phyloP scores from a whole-genome alignment of 805 yeast species.

The Yarrowia bubula region DNA sequence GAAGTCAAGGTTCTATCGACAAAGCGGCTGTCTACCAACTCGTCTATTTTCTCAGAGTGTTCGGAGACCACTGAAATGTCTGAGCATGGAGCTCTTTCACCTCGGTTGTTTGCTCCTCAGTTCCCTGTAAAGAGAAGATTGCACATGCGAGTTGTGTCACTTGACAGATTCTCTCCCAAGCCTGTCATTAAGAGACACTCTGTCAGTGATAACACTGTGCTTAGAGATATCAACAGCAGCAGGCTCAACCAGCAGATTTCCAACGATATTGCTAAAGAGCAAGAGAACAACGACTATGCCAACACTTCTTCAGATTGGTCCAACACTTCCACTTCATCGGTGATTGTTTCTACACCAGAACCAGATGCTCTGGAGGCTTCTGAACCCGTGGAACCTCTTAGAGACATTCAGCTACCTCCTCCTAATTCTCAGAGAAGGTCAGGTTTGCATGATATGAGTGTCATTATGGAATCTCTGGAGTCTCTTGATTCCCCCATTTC shows the following conservation, averaged over 20 bases:
- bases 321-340: slow-evolving; percentile 11
- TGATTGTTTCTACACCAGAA: not conserved
- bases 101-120: not conserved
- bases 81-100: slow-evolving; percentile 1
- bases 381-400: not conserved
- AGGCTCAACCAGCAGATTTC: slow-evolving; percentile 3
- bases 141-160: slow-evolving; percentile 12
- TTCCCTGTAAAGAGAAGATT: slow-evolving; percentile 14
- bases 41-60: slow-evolving; percentile 17
- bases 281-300: not conserved
- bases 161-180: slow-evolving; percentile 20
- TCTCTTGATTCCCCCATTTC: not conserved
- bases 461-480: slow-evolving; percentile 2
- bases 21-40: slow-evolving; percentile 7
- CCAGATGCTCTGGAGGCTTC: slow-evolving; percentile 1
- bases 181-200: slow-evolving; percentile 21
- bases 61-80: slow-evolving; percentile 11
- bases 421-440: not conserved
- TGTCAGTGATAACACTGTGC: not conserved
- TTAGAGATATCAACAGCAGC: not conserved
- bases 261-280: not conserved
- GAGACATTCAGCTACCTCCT: not conserved
- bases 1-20: not conserved
- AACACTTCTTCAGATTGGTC: slow-evolving; percentile 14
- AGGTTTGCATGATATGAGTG: slow-evolving; percentile 3